Conservation (phyloP, 169 alveolate species). For the Ichthyophthirius multifiliis region DNA sequence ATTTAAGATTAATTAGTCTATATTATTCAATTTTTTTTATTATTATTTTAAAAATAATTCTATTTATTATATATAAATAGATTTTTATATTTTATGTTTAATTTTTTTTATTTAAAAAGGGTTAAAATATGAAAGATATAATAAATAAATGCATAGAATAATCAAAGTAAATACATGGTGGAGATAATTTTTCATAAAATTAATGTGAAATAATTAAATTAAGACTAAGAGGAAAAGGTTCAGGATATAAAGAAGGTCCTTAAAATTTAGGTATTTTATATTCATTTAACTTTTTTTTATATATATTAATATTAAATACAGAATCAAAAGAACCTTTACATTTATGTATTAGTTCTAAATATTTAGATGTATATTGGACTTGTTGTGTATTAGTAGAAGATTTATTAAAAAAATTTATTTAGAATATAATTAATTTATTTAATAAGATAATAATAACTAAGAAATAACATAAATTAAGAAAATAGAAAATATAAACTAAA, state of each 20-base stretch:
- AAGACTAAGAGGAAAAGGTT: constrained; percentile 93
- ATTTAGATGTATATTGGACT: constrained; percentile 81
- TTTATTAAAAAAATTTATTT: constrained; percentile 68
- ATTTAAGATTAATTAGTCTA: no score
- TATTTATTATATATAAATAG: no score
- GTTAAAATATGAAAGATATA: constrained; percentile 93
- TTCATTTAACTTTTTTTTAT: not conserved
- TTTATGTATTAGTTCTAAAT: constrained; percentile 91
- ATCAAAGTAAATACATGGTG: constrained; percentile 2
- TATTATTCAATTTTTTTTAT: no score
- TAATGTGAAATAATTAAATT: constrained; percentile 83
- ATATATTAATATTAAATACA: constrained; percentile 42
- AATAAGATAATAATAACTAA: no score
- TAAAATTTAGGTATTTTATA: constrained; percentile 19
- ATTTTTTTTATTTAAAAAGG: no score
- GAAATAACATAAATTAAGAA: no score
- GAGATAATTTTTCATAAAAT: constrained; percentile 29
- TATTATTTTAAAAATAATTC: no score
- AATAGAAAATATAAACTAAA: no score
- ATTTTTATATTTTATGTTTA: no score
- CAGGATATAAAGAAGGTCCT: constrained; percentile 95
- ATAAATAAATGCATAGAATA: constrained; percentile 79
- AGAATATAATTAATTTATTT: no score
- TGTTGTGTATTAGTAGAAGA: constrained; percentile 88
- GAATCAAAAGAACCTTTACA: constrained; percentile 93